phyloP scores from a whole-genome alignment of 192 early-diverging fungal species.

The Phycomyces nitens region DNA sequence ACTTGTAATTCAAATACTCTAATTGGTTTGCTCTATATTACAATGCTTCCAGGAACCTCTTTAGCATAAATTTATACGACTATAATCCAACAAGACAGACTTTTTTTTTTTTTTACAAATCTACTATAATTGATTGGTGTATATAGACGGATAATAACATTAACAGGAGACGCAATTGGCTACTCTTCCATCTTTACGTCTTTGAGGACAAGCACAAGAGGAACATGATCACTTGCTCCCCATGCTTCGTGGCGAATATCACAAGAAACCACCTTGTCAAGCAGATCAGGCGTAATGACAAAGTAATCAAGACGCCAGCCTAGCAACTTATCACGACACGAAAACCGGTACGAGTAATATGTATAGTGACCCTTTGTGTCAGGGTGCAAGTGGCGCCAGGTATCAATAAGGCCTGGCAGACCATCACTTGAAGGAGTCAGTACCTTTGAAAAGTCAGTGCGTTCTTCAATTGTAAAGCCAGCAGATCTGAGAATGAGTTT shows the following conservation, averaged over 20 bases:
- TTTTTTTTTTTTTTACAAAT: no score
- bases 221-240: slow-evolving; percentile 88
- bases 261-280: slow-evolving; percentile 56
- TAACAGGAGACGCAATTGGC: no score
- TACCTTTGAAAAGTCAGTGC: slow-evolving; percentile 61
- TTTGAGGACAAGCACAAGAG: slow-evolving; percentile 62
- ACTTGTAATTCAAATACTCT: no score
- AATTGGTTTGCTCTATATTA: no score
- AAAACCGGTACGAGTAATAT: slow-evolving; percentile 76
- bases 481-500: slow-evolving; percentile 46
- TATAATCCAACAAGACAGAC: no score
- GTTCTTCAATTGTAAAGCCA: slow-evolving; percentile 83
- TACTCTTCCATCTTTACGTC: slow-evolving; percentile 18
- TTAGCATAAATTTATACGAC: no score
- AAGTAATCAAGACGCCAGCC: slow-evolving; percentile 92
- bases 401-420: slow-evolving; percentile 61
- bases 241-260: slow-evolving; percentile 73
- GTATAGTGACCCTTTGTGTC: slow-evolving; percentile 63
- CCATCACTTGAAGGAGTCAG: slow-evolving; percentile 39
- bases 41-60: no score
- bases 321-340: slow-evolving; percentile 61
- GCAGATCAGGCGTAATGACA: slow-evolving; percentile 57
- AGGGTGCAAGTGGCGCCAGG: slow-evolving; percentile 70
- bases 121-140: no score
- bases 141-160: no score